These are phyloP conservation scores for Leccinum angustisporum DNA, from an alignment of 1,284 basidiomycete species.

Conservation along the genomic window DNA sequence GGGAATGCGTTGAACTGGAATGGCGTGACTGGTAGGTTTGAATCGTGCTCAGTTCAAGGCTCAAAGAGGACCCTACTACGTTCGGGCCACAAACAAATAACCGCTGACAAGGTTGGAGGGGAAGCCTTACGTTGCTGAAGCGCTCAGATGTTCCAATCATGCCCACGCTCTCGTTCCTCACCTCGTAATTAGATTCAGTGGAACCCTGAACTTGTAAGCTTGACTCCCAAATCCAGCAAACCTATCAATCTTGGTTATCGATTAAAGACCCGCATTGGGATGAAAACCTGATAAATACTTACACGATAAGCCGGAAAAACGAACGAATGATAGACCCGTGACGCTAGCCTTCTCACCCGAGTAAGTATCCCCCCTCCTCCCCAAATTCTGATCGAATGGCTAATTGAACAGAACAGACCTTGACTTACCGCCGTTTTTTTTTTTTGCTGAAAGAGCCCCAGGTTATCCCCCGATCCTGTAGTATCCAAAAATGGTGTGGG, in stretches of 20 bases:
- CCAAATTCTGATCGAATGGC: too few relatives aligned
- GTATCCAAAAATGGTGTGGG: conserved; percentile 1
- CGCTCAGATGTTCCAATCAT: neutral
- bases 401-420: neutral
- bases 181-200: neutral
- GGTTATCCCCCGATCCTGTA: neutral
- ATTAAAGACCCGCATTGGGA: neutral
- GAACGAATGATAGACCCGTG: neutral
- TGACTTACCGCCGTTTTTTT: neutral
- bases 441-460: too few relatives aligned
- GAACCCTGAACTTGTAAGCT: neutral
- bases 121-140: neutral
- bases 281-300: neutral
- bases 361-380: neutral
- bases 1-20: too few relatives aligned
- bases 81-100: neutral
- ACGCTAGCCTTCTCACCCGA: neutral
- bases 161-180: neutral
- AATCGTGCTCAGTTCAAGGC: too few relatives aligned
- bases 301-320: neutral
- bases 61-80: neutral
- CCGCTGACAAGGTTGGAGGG: neutral
- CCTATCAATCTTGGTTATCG: neutral
- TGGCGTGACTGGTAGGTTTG: too few relatives aligned
- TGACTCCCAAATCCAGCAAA: neutral